These are phyloP conservation scores for Eremochloa ophiuroides DNA, from an alignment of 176 grass and related monocot genomes.

Conservation along the genomic window DNA sequence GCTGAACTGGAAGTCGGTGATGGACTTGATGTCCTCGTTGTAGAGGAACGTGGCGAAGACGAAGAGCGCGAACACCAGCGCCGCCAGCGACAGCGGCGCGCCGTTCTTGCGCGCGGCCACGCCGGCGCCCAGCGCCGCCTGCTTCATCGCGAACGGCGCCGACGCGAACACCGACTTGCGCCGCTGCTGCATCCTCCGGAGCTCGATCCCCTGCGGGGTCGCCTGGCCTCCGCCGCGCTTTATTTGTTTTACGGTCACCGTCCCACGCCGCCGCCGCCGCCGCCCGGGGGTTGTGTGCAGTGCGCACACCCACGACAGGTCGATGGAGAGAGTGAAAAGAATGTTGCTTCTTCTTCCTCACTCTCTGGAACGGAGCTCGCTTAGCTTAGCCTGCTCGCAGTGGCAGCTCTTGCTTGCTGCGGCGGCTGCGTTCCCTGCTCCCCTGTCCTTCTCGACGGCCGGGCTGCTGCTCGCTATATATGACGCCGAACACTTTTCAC, in stretches of 20 bases:
- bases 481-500: conserved; percentile 28
- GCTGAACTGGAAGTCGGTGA: conserved; percentile 79
- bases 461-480: conserved; percentile 34
- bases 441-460: conserved; percentile 35
- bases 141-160: conserved; percentile 68
- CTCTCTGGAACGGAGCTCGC: conserved; percentile 9
- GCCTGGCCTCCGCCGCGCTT: conserved; percentile 11
- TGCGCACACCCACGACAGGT: conserved; percentile 17
- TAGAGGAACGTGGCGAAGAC: conserved; percentile 86
- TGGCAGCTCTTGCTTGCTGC: background rate
- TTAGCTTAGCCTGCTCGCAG: conserved; percentile 17
- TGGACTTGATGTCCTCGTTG: conserved; percentile 94
- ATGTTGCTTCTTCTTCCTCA: background rate
- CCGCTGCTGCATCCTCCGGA: conserved; percentile 62
- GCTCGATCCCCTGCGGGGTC: no score
- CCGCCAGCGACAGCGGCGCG: conserved; percentile 58
- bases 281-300: conserved; percentile 4
- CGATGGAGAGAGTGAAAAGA: background rate
- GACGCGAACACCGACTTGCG: conserved; percentile 68
- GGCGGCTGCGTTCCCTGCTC: background rate
- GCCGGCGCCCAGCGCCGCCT: conserved; percentile 58
- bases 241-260: background rate
- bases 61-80: conserved; percentile 66
- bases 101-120: conserved; percentile 62
- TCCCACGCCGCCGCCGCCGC: background rate